Conservation (phyloP, 257 asterid species). For the Linaria vulgaris region DNA sequence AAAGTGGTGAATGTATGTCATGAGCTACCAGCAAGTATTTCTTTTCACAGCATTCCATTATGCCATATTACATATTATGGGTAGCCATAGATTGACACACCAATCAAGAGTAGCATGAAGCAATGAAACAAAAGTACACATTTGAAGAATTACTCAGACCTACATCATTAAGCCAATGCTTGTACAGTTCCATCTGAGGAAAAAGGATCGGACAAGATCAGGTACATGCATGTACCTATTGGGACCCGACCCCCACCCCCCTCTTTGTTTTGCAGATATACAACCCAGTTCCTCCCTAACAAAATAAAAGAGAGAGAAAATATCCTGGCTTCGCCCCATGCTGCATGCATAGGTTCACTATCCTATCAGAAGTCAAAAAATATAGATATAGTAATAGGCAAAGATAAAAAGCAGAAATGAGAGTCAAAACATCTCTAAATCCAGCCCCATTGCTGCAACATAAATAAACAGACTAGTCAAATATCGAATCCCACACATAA, state of each 20-base stretch:
- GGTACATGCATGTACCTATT: background rate
- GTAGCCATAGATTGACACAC: conserved; percentile 5
- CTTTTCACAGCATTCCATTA: background rate
- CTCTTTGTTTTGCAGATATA: background rate
- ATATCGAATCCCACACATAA: background rate
- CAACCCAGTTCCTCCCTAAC: background rate
- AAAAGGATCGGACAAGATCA: background rate
- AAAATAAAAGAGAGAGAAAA: background rate
- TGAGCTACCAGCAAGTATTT: background rate
- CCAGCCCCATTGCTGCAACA: conserved; percentile 3
- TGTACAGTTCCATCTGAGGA: background rate
- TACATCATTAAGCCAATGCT: too few relatives aligned
- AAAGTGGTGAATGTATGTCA: background rate
- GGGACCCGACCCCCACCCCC: background rate
- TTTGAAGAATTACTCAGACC: too few relatives aligned
- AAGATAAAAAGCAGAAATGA: conserved; percentile 19
- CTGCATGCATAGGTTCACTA: background rate
- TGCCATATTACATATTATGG: background rate
- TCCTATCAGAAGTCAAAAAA: background rate
- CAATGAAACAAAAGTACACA: too few relatives aligned
- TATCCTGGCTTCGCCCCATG: background rate
- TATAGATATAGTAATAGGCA: conserved; percentile 7
- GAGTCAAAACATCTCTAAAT: background rate
- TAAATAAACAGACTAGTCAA: conserved; percentile 19
- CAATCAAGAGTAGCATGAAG: conserved; percentile 3